Evolutionary conservation across 441 rosid species (phyloP).

Genomic region (Eugenia klotzschiana): DNA sequence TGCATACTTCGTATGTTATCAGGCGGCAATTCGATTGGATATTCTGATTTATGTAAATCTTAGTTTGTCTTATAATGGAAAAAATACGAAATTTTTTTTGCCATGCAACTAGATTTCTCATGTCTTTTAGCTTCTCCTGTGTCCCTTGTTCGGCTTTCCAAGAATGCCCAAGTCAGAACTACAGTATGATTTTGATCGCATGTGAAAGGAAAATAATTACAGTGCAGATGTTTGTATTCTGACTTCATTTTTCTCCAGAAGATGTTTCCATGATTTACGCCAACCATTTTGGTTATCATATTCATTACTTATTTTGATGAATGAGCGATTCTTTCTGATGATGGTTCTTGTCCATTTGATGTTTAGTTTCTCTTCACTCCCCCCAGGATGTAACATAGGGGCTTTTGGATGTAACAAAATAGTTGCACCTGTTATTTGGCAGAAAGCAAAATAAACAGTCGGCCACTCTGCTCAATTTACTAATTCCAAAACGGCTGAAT

Average conservation of each 20-base stretch:
- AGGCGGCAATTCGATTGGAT: not conserved
- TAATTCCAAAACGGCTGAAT: not conserved
- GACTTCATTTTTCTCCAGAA: not conserved
- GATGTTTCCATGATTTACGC: not conserved
- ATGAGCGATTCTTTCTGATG: not conserved
- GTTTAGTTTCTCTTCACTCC: not conserved
- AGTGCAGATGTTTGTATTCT: not conserved
- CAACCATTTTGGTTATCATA: not conserved
- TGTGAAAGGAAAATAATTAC: not conserved
- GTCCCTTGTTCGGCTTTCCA: not conserved
- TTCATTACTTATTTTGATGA: not conserved
- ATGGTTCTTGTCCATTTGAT: not conserved
- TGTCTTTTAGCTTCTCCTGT: not conserved
- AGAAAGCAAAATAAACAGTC: not conserved
- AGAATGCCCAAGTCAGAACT: not conserved
- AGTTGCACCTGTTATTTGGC: not conserved
- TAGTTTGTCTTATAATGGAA: not conserved
- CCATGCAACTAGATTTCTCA: not conserved
- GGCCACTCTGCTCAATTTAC: not conserved
- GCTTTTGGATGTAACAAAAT: not conserved
- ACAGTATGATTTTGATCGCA: not conserved
- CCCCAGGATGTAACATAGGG: not conserved
- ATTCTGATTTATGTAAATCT: not conserved
- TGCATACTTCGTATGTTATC: not conserved
- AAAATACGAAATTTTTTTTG: not conserved